Evolutionary conservation across 805 yeast genomes (phyloP), one percentile per base, ranked within the genome.

Genomic region (Scheffersomyces ergatensis): DNA sequence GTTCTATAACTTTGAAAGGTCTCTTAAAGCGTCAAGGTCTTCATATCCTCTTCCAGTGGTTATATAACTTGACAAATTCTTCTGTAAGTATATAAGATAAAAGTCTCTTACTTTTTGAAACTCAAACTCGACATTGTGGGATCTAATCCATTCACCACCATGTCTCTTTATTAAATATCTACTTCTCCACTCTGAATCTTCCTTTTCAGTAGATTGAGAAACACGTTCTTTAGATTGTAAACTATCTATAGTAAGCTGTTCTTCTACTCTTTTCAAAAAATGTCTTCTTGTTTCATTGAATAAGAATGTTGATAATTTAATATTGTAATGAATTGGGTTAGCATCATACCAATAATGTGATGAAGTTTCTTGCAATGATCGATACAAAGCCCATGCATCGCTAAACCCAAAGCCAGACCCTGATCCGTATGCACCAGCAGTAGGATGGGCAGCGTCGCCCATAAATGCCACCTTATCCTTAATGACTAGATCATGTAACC

Each of bases 361-460:
- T 5, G 42, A 39, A 13, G 38, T 39, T 15, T 39, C 42, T 25
- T 33, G 38, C n/a, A 39, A 24, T 3, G 42, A 14, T 15, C 42
- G 18, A 33, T 33, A 39, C 11, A 39, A 21, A 4, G 42, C 42
- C 38, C 38, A 39, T 5, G 30, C 37, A 39, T 39, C 42, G 12
- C 21, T 30, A 16, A 23, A 39, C 11, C 38, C 42, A 34, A 39
- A 39, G 3, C 37, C 32, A 14, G 42, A 23, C 8, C 42, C 42
- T 8, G 42, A 23, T 9, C 42, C 42, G 29, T 39, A 39, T 5
- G 37, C 37, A 16, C 42, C 42, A 24, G 42, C 26, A 16, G 42
- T 39, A 7, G 42, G 42, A 34, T 39, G 42, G 16, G 37, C 42
- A 23, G 42, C 42, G 34, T 39, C 42, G 5, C 42, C 42, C 3